A percentile compares a stretch with the other conserved stretches of the same genome.
Evolutionary conservation across 768 basidiomycete genomes (phyloP).

Genomic region (Hygrocybe coccinea): DNA sequence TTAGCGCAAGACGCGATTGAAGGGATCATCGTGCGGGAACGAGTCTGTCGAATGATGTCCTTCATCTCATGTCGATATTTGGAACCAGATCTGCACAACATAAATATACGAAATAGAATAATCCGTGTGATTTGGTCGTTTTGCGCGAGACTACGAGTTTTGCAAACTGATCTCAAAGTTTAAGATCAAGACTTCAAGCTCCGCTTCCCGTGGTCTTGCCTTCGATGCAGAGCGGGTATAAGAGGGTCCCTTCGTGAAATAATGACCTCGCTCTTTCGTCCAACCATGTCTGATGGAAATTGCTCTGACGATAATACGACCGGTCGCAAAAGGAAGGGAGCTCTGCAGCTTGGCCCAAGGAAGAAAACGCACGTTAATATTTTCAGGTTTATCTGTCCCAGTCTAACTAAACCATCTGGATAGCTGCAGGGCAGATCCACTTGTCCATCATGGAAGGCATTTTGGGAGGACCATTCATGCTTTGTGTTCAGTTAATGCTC

Average conservation of each 20-base stretch:
- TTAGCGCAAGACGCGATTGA: slow-evolving; percentile 75
- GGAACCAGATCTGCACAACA: slow-evolving; percentile 51
- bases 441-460: neutral
- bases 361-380: neutral
- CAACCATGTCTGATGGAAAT: no score
- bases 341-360: neutral
- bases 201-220: no score
- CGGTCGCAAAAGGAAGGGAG: neutral
- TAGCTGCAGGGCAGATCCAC: no score
- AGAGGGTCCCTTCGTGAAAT: no score
- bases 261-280: no score
- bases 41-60: slow-evolving; percentile 43
- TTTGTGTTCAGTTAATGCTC: neutral
- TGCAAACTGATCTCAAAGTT: no score
- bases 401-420: neutral
- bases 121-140: no score
- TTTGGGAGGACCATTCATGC: neutral
- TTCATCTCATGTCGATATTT: slow-evolving; percentile 74
- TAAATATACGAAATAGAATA: no score
- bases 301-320: no score
- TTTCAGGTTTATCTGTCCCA: neutral
- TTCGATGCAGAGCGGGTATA: no score
- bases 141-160: no score
- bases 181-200: no score
- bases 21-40: slow-evolving; percentile 48